Base-by-base conservation (phyloP, 495 filamentous ascomycete genomes). In the Aspergillus sclerotiicarbonarius region DNA sequence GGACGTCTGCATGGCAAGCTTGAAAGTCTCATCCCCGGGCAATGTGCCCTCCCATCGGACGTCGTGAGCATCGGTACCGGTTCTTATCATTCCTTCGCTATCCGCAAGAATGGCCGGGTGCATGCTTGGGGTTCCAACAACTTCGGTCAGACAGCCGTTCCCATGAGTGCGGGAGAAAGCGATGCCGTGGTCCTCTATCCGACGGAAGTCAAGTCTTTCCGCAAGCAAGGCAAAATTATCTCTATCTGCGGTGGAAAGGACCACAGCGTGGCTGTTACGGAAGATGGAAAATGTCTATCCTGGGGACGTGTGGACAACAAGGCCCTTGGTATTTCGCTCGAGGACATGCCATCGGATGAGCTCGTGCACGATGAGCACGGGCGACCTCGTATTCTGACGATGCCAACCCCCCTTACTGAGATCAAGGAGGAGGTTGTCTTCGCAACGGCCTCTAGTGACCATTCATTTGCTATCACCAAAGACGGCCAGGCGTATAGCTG, bases 121-220 rank as follows among this genome's bases (percentile, higher is more conserved):
- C 88, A 80, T 67, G 73, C 79, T 31, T 92, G 89, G 87, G 89
- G 89, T 8, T 75, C 86, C n/a, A 92, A 91, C 76, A 85, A 83
- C 66, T 90, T 82, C 67, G 84, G 80, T 39, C 83, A 92, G 73
- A 85, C 83, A n/a, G 90, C 87, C 50, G 75, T 86, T 39, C 68
- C 75, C 21, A 75, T 78, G n/a, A 78, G 79, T 46, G 86, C 81
- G 21, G 87, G 87, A 35, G 71, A 81, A 20, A 75, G 80, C 45
- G 73, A 71, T 31, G 75, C 80, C 8, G 66, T 70, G 29, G 63
- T 82, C 12, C 63, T 70, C 4, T 67, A 71, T 21, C 80, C 82
- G 0, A 76, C 76, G 19, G 68, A 80, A 21, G 76, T 85, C 39
- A 55, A 78, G 10, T 74, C 72, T 6, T 79, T 92, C 31, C 65